phyloP scores from a whole-genome alignment of 805 yeast genomes.

The Saturnispora bothae region DNA sequence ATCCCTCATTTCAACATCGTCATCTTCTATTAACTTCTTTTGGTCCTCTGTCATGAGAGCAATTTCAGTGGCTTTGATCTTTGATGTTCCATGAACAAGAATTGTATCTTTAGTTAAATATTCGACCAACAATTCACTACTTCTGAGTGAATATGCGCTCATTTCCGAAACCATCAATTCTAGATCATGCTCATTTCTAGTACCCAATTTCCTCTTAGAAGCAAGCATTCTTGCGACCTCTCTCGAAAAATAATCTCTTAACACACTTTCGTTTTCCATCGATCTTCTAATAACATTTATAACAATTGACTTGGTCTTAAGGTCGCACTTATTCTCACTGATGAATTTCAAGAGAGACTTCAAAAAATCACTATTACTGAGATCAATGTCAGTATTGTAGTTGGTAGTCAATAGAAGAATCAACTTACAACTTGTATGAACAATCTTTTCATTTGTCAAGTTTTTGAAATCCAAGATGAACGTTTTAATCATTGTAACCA shows the following conservation, averaged over 20 bases:
- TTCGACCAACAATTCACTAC: conserved; percentile 18
- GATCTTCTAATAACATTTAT: conserved; percentile 54
- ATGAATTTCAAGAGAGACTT: conserved; percentile 37
- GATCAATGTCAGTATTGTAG: not conserved
- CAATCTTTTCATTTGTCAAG: conserved; percentile 35
- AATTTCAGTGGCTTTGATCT: conserved; percentile 15
- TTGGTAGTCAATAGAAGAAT: conserved; percentile 38
- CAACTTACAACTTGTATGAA: conserved; percentile 44
- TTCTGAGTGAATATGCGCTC: conserved; percentile 35
- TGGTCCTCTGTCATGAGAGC: conserved; percentile 18
- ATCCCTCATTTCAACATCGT: conserved; percentile 20
- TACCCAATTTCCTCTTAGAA: conserved; percentile 12
- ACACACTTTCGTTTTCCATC: conserved; percentile 47
- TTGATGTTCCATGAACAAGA: conserved; percentile 8
- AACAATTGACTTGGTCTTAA: conserved; percentile 35
- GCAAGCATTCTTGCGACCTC: conserved; percentile 39
- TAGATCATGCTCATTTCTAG: conserved; percentile 28
- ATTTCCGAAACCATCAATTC: conserved; percentile 39
- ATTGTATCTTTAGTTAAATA: conserved; percentile 14
- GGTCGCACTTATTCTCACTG: conserved; percentile 26
- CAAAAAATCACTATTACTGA: conserved; percentile 24
- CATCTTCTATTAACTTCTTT: conserved; percentile 10
- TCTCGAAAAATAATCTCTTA: conserved; percentile 37
- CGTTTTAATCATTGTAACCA: conserved; percentile 31
- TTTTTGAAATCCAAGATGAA: conserved; percentile 31